A percentile compares a stretch with the other conserved stretches of the same genome.
These are phyloP conservation scores for Phytopythium boreale DNA, from an alignment of 352 stramenopile species.

Conservation along the genomic window DNA sequence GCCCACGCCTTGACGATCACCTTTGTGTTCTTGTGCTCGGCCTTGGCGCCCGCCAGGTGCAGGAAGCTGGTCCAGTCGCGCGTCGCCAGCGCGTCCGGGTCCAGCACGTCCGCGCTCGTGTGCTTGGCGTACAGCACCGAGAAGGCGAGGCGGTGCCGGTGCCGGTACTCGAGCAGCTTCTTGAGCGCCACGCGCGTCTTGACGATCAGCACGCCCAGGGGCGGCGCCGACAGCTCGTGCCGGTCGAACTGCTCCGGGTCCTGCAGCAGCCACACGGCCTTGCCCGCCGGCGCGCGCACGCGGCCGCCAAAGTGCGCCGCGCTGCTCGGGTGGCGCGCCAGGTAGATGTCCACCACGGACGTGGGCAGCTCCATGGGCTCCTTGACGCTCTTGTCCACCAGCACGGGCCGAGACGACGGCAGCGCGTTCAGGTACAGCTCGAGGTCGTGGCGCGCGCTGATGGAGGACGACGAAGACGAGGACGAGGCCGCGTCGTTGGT, in stretches of 20 bases:
- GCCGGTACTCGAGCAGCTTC: slow-evolving; percentile 79
- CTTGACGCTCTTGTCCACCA: slow-evolving; percentile 24
- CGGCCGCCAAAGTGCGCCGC: slow-evolving; percentile 24
- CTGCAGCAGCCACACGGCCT: slow-evolving; percentile 86
- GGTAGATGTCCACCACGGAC: slow-evolving; percentile 79
- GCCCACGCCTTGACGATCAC: slow-evolving; percentile 72
- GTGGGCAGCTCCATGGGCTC: slow-evolving; percentile 45
- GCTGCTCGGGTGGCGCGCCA: slow-evolving; percentile 71
- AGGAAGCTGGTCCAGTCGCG: slow-evolving; percentile 78
- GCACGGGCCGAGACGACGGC: slow-evolving; percentile 59
- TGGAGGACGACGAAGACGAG: neutral
- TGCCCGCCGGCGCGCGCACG: slow-evolving; percentile 48
- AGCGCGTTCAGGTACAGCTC: slow-evolving; percentile 71
- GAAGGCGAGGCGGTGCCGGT: slow-evolving; percentile 72
- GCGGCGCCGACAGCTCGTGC: slow-evolving; percentile 65
- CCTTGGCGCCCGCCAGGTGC: slow-evolving; percentile 44
- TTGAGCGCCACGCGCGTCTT: slow-evolving; percentile 81
- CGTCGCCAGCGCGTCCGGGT: slow-evolving; percentile 30
- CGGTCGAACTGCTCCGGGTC: slow-evolving; percentile 84
- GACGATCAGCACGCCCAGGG: slow-evolving; percentile 78
- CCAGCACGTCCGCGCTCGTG: slow-evolving; percentile 69
- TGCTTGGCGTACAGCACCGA: slow-evolving; percentile 83
- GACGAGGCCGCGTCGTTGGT: slow-evolving; percentile 15
- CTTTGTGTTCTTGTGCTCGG: slow-evolving; percentile 75
- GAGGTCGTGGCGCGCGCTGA: slow-evolving; percentile 38